Conservation (phyloP, 768 basidiomycete genomes). For the Pleurotus eryngii region DNA sequence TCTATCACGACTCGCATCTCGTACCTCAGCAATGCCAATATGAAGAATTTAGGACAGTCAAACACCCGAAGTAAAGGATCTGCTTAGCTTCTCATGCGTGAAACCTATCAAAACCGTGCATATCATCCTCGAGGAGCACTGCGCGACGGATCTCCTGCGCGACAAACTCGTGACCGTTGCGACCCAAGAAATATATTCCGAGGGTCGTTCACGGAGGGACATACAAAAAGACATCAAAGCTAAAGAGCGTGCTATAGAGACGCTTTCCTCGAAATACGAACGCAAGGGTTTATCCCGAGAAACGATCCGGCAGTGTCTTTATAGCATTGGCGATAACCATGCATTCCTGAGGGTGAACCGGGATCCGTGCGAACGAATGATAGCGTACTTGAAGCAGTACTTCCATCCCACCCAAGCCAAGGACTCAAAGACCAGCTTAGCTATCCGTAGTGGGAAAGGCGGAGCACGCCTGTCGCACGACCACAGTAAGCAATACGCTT, state of each 20-base stretch:
- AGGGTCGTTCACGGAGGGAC: constrained; percentile 69
- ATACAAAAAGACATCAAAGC: constrained; percentile 79
- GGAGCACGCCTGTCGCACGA: constrained; percentile 83
- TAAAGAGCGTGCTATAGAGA: constrained; percentile 84
- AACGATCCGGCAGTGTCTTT: constrained; percentile 71
- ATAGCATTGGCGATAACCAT: constrained; percentile 88
- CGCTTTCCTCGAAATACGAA: constrained; percentile 61
- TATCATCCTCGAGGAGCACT: constrained; percentile 57
- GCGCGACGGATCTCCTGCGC: constrained; percentile 65
- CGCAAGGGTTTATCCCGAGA: constrained; percentile 60
- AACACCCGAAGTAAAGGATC: constrained; percentile 74
- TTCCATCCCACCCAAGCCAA: constrained; percentile 74
- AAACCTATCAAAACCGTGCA: constrained; percentile 76
- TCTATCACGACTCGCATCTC: neutral
- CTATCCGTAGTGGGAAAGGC: constrained; percentile 77
- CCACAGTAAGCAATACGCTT: constrained; percentile 81
- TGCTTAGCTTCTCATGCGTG: constrained; percentile 77
- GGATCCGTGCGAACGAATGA: constrained; percentile 87
- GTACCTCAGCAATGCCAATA: constrained; percentile 8
- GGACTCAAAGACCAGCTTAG: constrained; percentile 62
- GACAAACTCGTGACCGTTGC: constrained; percentile 75
- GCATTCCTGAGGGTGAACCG: constrained; percentile 84
- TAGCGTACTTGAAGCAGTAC: constrained; percentile 66
- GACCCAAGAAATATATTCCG: constrained; percentile 80
- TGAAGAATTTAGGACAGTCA: constrained; percentile 68